Conservation (phyloP, 306 rosid species). For the Medicago lupulina region DNA sequence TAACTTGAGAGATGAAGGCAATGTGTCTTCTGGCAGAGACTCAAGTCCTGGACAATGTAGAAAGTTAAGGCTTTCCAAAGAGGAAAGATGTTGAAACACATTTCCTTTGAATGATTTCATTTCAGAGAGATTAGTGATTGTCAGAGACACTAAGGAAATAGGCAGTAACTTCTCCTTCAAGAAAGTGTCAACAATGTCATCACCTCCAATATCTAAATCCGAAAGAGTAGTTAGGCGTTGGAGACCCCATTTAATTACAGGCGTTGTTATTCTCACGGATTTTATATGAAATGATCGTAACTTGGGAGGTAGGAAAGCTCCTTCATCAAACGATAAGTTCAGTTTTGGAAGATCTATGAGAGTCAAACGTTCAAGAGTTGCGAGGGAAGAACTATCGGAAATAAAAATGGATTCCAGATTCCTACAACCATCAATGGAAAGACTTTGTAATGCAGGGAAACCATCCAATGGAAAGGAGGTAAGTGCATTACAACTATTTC, state of each 20-base stretch:
- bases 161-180: neutral
- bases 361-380: neutral
- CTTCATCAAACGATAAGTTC: neutral
- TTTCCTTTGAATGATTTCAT: neutral
- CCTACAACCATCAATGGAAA: neutral
- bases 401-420: neutral
- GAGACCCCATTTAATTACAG: neutral
- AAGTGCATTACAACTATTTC: neutral
- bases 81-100: neutral
- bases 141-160: conserved; percentile 5
- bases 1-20: neutral
- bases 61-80: conserved; percentile 13
- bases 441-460: neutral
- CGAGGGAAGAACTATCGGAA: neutral
- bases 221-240: conserved; percentile 13
- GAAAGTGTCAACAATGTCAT: neutral
- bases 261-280: neutral
- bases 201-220: neutral
- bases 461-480: conserved; percentile 4
- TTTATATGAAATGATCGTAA: neutral
- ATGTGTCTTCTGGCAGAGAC: neutral
- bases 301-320: conserved; percentile 5
- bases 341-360: conserved; percentile 9
- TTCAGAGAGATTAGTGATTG: conserved; percentile 1
- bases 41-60: neutral